Evolutionary conservation across 768 basidiomycete genomes (phyloP).

Genomic region (Tremella yokohamensis): DNA sequence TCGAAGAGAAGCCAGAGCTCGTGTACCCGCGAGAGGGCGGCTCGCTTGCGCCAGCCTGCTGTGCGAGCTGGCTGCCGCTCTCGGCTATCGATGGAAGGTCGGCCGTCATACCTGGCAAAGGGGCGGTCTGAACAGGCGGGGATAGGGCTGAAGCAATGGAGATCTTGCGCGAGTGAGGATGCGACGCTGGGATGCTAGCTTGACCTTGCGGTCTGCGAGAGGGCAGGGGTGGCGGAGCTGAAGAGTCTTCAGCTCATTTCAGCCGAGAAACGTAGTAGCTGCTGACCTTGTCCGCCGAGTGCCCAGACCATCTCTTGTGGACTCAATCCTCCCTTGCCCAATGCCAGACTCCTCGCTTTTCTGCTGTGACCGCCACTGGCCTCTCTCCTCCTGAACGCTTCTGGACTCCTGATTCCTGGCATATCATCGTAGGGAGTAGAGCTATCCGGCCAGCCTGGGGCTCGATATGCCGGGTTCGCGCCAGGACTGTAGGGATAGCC

Average conservation of each 20-base stretch:
- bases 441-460: conserved; percentile 24
- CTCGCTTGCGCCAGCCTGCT: too few relatives aligned
- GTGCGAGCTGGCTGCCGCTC: neutral
- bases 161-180: conserved; percentile 51
- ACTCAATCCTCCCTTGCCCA: conserved; percentile 38
- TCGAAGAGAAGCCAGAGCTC: conserved; percentile 6
- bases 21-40: neutral
- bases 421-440: conserved; percentile 15
- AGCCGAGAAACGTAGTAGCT: neutral
- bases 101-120: neutral
- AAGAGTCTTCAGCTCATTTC: neutral
- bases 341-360: conserved; percentile 32
- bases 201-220: conserved; percentile 19
- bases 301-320: conserved; percentile 48
- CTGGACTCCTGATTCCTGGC: conserved; percentile 32
- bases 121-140: conserved; percentile 37
- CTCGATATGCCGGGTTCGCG: conserved; percentile 28
- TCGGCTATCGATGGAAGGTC: conserved; percentile 18
- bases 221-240: conserved; percentile 38
- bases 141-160: conserved; percentile 23
- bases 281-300: conserved; percentile 31
- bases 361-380: conserved; percentile 22
- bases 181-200: conserved; percentile 30
- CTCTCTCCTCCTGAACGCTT: conserved; percentile 22
- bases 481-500: conserved; percentile 32